Evolutionary conservation across 345 rosid genomes (phyloP), one percentile per base, ranked within the genome.

Genomic region (Viola odorata): DNA sequence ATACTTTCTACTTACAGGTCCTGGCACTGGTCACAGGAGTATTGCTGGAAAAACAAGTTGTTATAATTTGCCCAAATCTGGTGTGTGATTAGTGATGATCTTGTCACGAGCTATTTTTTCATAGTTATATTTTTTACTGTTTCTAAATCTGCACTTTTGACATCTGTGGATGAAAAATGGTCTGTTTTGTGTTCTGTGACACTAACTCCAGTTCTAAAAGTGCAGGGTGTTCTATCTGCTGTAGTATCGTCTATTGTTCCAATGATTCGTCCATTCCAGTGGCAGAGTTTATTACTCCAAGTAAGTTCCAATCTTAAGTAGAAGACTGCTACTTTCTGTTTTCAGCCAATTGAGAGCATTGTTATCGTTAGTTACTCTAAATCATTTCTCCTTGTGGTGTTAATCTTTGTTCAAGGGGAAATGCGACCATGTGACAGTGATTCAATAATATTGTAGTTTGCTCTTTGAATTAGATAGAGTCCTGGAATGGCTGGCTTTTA

Each of bases 281-380:
- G 99, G 99, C 99, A 95, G 80, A 91, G 97, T 78, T 77, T 95
- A 73, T 77, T 91, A 65, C 89, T 95, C 76, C 99, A 97, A 17
- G 99, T 95, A 77, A 82, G 92, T 23, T 23, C 32, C 32, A 23
- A 0, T 23, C 32, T 23, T 23, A 1, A 0, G 32, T 23, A 23
- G 32, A 23, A 1, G 32, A 23, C 32, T 4, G 17, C 57, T 41
- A 39, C 55, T 67, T 63, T 50, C 42, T 37, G n/a, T n/a, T 58
- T 10, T 3, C 6, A 69, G 39, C 14, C 49, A 47, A n/a, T 32
- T 40, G 60, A 45, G 42, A 61, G 61, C 57, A 16, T 68, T 37
- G 32, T 37, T 49, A 36, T 8, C 0, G 5, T 48, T 5, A 11
- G 5, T 11, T 13, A 12, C 12, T 38, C 49, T 44, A 14, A 8